A percentile compares a stretch with the other conserved stretches of the same genome.
phyloP scores from a whole-genome alignment of 345 rosid species.

The Trapa bicornis region DNA sequence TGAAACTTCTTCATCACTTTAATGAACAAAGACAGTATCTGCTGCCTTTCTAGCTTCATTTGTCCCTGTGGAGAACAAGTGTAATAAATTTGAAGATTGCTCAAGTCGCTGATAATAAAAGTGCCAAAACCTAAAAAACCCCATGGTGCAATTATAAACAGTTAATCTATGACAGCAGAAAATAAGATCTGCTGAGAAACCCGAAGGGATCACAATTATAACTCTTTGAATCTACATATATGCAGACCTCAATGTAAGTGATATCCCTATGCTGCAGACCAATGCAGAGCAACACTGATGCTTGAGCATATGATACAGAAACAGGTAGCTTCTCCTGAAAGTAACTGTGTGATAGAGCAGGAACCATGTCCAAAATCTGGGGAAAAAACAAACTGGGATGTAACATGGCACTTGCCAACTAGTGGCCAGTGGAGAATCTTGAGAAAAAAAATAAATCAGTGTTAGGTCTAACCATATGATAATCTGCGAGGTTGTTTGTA shows the following conservation, averaged over 20 bases:
- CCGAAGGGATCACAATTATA: not conserved
- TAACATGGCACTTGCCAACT: not conserved
- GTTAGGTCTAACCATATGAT: slow-evolving; percentile 40
- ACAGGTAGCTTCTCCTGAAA: slow-evolving; percentile 77
- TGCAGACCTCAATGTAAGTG: slow-evolving; percentile 55
- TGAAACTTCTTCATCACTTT: slow-evolving; percentile 71
- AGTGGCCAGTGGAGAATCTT: not conserved
- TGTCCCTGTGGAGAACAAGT: slow-evolving; percentile 52
- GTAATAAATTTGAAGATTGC: slow-evolving; percentile 2
- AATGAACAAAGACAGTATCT: slow-evolving; percentile 49
- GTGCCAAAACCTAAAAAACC: not conserved
- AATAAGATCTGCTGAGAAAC: not conserved
- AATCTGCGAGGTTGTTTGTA: slow-evolving; percentile 54
- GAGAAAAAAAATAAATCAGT: not conserved
- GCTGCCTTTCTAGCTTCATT: slow-evolving; percentile 64
- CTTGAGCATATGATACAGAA: slow-evolving; percentile 61
- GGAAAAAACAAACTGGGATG: slow-evolving; percentile 1
- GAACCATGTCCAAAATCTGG: slow-evolving; percentile 58
- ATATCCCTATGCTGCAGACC: slow-evolving; percentile 73
- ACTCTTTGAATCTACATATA: not conserved
- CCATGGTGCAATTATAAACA: not conserved
- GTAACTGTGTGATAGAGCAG: slow-evolving; percentile 57
- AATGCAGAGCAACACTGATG: slow-evolving; percentile 67
- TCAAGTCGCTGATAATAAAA: not conserved
- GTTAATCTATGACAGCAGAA: not conserved